Evolutionary conservation across 2,329 filamentous ascomycete genomes (phyloP).

Genomic region (Colletotrichum tabaci): DNA sequence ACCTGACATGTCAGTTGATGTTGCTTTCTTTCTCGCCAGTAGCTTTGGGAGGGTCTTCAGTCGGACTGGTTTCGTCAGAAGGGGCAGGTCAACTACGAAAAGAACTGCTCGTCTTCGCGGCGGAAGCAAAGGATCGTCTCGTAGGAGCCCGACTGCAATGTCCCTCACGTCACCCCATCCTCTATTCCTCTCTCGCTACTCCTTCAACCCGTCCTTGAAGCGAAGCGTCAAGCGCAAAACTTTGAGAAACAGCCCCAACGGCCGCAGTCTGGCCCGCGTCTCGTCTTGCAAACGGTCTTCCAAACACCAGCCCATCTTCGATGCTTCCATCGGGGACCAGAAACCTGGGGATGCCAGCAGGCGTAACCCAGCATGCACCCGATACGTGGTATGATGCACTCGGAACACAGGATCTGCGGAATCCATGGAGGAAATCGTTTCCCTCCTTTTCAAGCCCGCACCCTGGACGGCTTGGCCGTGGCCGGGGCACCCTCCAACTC

Average conservation of each 20-base stretch:
- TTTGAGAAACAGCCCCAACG: constrained; percentile 6
- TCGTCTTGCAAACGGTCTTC: constrained; percentile 14
- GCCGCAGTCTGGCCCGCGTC: constrained; percentile 23
- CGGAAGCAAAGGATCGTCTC: constrained; percentile 1
- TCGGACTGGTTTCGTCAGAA: background rate
- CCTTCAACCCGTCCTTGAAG: constrained; percentile 21
- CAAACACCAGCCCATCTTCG: constrained; percentile 26
- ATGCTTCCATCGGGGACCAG: background rate
- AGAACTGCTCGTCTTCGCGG: constrained; percentile 18
- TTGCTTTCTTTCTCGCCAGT: background rate
- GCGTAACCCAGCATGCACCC: constrained; percentile 29
- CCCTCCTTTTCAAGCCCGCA: background rate
- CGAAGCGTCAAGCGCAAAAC: constrained; percentile 9
- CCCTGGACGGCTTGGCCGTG: constrained; percentile 21
- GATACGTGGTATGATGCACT: constrained; percentile 6
- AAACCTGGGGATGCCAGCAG: constrained; percentile 33
- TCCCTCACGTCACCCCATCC: constrained; percentile 1
- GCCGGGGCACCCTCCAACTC: constrained; percentile 12
- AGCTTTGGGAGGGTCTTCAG: constrained; percentile 5
- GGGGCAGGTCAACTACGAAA: constrained; percentile 12
- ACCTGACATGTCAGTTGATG: background rate
- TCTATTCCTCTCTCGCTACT: background rate
- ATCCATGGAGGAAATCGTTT: background rate
- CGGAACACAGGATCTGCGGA: constrained; percentile 24
- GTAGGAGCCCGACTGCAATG: constrained; percentile 16